A percentile compares a stretch with the other conserved stretches of the same genome.
Conservation (phyloP, 169 alveolate species). For the Blepharisma undulans region DNA sequence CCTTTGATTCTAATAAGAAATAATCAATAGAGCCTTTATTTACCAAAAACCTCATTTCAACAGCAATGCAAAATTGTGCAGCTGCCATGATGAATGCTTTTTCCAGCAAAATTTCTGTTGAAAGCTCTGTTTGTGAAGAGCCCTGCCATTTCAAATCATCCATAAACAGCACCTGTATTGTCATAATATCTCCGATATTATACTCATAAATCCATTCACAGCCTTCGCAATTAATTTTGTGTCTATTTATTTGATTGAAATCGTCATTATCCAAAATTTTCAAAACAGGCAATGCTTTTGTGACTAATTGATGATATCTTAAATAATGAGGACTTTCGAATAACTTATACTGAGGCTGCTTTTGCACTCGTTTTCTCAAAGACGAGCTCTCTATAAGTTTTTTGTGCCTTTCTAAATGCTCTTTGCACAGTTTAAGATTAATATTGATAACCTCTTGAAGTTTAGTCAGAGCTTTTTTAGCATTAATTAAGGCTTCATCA, state of each 20-base stretch:
- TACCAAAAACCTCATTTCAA: slow-evolving; percentile 9
- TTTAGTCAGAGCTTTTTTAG: slow-evolving; percentile 39
- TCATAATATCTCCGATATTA: background rate
- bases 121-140: background rate
- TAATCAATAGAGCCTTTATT: background rate
- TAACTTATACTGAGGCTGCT: slow-evolving; percentile 8
- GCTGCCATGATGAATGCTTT: background rate
- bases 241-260: background rate
- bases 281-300: slow-evolving; percentile 52
- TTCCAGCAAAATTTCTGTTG: background rate
- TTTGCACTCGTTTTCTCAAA: background rate
- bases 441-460: slow-evolving; percentile 36
- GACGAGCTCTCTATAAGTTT: background rate
- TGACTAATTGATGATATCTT: background rate
- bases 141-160: background rate
- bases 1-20: background rate
- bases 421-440: slow-evolving; percentile 23
- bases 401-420: slow-evolving; percentile 28
- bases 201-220: background rate
- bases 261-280: background rate
- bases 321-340: slow-evolving; percentile 21
- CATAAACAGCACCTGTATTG: background rate
- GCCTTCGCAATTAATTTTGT: background rate
- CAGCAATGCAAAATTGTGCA: background rate
- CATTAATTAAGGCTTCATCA: slow-evolving; percentile 65